phyloP scores from a whole-genome alignment of 257 asterid species.

The Lycium ferocissimum region DNA sequence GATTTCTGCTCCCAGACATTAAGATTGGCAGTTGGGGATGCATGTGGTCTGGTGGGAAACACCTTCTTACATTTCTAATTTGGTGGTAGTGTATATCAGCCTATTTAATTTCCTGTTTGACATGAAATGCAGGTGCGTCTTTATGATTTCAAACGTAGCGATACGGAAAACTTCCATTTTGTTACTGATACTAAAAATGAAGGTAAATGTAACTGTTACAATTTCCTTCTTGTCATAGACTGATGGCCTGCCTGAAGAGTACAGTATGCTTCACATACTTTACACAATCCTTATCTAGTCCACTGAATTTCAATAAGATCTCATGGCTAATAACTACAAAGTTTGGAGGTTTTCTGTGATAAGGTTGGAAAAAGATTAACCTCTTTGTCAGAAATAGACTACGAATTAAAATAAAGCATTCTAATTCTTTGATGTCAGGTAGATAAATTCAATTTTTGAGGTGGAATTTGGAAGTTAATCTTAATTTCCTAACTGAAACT shows the following conservation, averaged over 20 bases:
- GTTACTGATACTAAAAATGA: constrained; percentile 68
- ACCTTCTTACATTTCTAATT: constrained; percentile 33
- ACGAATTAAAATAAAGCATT: not conserved
- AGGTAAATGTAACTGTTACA: constrained; percentile 51
- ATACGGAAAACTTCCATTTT: constrained; percentile 56
- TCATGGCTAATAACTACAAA: not conserved
- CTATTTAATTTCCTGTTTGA: constrained; percentile 38
- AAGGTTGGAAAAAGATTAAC: not conserved
- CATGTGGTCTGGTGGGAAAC: constrained; percentile 84
- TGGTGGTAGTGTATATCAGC: constrained; percentile 30
- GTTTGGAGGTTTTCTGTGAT: constrained; percentile 16
- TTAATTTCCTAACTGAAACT: not conserved
- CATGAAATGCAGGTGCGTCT: constrained; percentile 63
- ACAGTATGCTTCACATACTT: constrained; percentile 2
- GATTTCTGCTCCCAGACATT: constrained; percentile 71
- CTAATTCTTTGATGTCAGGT: not conserved
- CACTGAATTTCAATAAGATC: constrained; percentile 11
- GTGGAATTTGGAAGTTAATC: constrained; percentile 4
- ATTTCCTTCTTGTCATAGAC: not conserved
- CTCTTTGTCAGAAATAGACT: not conserved
- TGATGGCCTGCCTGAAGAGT: not conserved
- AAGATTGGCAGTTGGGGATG: constrained; percentile 82
- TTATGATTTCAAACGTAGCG: constrained; percentile 57
- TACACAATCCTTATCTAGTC: not conserved
- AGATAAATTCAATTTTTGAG: constrained; percentile 6